Evolutionary conservation across 768 basidiomycete genomes (phyloP), one percentile per base, ranked within the genome.

Genomic region (Suillus sp.): DNA sequence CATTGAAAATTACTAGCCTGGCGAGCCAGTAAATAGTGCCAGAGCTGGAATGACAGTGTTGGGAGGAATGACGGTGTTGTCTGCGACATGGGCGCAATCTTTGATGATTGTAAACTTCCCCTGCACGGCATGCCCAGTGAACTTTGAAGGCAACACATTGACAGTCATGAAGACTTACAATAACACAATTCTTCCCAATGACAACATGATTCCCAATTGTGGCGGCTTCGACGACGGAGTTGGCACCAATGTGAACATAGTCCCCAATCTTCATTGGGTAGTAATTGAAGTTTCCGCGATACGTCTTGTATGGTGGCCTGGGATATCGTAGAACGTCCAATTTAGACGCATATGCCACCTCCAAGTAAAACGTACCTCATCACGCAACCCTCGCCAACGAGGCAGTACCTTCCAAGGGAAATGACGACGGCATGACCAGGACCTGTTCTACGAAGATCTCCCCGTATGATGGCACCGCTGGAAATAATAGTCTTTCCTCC

Each of bases 231-330:
- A 99, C 84, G 60, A 99, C 87, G 48, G 85, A 86, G 67, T 86
- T 85, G n/a, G 91, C 86, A 18, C 96, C 96, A 51, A 99, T 93
- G 65, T 96, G 90, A 27, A 99, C 97, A 72, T 93, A 88, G 77
- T 99, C 96, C 3, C 94, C 93, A 11, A 99, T 88, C 74, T 96
- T 95, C 89, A 98, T 94, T 6, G 96, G 96, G 71, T 99, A 98
- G 77, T 96, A 98, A 72, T 98, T 97, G 81, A 94, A 93, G 66
- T 91, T 89, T 65, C 91, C 92, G 59, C 92, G 86, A 74, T 94
- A 95, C 0, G 92, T 94, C 76, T 94, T 93, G 75, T 93, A 92
- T 3, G 92, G 93, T 11, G 92, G 93, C 66, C 92, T 92, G 50
- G 22, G 14, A 62, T 14, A 13, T 38, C 34, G 58, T 20, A 34